A percentile compares a stretch with the other conserved stretches of the same genome.
phyloP scores from a whole-genome alignment of 352 stramenopile genomes.

The Aphanomyces cochlioides region DNA sequence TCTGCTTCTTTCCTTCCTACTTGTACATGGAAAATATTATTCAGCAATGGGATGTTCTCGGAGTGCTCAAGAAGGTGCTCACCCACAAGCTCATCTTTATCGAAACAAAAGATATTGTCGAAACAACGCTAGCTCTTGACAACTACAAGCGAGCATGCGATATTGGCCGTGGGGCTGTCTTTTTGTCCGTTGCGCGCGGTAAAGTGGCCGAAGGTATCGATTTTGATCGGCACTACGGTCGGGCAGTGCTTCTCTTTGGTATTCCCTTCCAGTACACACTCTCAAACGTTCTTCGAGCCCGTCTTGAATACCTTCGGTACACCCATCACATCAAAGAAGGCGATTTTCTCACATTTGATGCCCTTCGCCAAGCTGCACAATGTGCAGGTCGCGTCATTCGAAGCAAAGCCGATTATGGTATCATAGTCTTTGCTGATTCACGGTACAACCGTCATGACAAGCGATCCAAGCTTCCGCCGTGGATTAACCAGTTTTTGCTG shows the following conservation, averaged over 20 bases:
- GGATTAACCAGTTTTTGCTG: constrained; percentile 97
- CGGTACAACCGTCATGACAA: constrained; percentile 98
- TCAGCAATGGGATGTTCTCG: constrained; percentile 92
- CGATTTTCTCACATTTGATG: constrained; percentile 99
- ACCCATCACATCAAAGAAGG: constrained; percentile 90
- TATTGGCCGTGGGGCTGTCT: constrained; percentile 94
- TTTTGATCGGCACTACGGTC: constrained; percentile 99
- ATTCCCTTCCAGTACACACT: constrained; percentile 99
- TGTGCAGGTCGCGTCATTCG: constrained; percentile 97
- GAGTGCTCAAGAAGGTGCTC: constrained; percentile 91
- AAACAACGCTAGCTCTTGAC: constrained; percentile 97
- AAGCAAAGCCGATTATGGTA: constrained; percentile 98
- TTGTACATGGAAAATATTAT: constrained; percentile 99
- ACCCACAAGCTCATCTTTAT: constrained; percentile 99
- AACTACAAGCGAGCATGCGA: constrained; percentile 98
- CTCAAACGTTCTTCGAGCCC: constrained; percentile 88
- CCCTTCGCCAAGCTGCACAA: constrained; percentile 95
- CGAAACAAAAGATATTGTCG: constrained; percentile 99
- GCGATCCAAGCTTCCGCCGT: constrained; percentile 96
- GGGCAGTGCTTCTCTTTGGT: constrained; percentile 97
- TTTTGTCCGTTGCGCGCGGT: constrained; percentile 97
- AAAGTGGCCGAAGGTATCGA: constrained; percentile 99
- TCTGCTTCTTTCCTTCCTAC: constrained; percentile 99
- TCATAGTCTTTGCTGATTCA: constrained; percentile 98
- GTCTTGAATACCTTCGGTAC: constrained; percentile 96